phyloP scores from a whole-genome alignment of 805 yeast genomes.

The Candida ponderosae region DNA sequence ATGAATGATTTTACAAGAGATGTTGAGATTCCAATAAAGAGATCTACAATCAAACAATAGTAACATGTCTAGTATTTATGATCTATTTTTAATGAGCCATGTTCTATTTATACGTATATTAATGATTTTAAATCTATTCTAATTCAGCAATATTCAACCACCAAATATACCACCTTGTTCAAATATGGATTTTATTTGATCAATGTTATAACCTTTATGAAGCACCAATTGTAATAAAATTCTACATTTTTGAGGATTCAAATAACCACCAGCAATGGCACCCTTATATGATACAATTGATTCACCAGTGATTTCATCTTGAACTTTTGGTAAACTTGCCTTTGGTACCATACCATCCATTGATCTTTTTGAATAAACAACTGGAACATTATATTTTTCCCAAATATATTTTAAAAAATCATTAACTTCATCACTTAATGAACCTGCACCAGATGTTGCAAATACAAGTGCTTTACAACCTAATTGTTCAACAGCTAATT shows the following conservation, averaged over 20 bases:
- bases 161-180: conserved; percentile 32
- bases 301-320: conserved; percentile 16
- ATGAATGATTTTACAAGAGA: conserved; percentile 4
- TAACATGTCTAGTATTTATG: too few relatives aligned
- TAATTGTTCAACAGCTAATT: conserved; percentile 36
- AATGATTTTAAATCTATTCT: too few relatives aligned
- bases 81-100: too few relatives aligned
- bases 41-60: too few relatives aligned
- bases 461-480: conserved; percentile 48
- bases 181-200: conserved; percentile 30
- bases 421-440: conserved; percentile 44
- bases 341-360: conserved; percentile 67
- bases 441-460: conserved; percentile 71
- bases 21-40: too few relatives aligned
- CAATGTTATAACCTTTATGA: conserved; percentile 23
- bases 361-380: conserved; percentile 57
- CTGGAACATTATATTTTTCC: conserved; percentile 37
- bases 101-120: too few relatives aligned
- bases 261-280: conserved; percentile 54
- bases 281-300: conserved; percentile 24
- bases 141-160: conserved; percentile 19
- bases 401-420: conserved; percentile 32
- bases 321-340: conserved; percentile 31
- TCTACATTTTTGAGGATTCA: conserved; percentile 60
- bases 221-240: conserved; percentile 49